phyloP scores from a whole-genome alignment of 805 yeast species.

The Ogataea pignaliae region DNA sequence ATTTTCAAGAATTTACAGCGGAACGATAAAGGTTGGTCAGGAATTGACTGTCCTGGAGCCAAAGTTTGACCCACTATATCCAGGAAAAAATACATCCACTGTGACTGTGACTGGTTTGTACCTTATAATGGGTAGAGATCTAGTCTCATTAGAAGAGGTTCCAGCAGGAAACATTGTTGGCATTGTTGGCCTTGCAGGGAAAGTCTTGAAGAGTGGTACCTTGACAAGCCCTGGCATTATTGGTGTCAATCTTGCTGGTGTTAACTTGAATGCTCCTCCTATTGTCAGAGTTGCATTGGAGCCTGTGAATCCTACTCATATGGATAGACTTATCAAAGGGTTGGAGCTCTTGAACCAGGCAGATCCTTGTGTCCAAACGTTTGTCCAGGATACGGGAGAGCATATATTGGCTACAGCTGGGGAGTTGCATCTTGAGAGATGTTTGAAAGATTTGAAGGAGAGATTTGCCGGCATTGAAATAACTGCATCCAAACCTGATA shows the following conservation, averaged over 20 bases:
- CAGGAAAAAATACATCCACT: slow-evolving; percentile 49
- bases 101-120: slow-evolving; percentile 67
- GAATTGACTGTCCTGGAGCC: slow-evolving; percentile 78
- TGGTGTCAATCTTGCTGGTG: slow-evolving; percentile 75
- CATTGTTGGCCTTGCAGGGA: slow-evolving; percentile 83
- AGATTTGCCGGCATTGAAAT: slow-evolving; percentile 91
- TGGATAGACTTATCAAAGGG: slow-evolving; percentile 73
- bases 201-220: slow-evolving; percentile 83
- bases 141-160: slow-evolving; percentile 69
- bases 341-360: slow-evolving; percentile 75
- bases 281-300: slow-evolving; percentile 95
- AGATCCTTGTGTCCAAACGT: slow-evolving; percentile 91
- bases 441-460: slow-evolving; percentile 83
- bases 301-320: slow-evolving; percentile 80
- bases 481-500: slow-evolving; percentile 83
- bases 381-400: slow-evolving; percentile 86
- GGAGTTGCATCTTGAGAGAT: slow-evolving; percentile 91
- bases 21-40: slow-evolving; percentile 73
- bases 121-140: slow-evolving; percentile 88
- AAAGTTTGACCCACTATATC: slow-evolving; percentile 66
- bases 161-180: slow-evolving; percentile 97
- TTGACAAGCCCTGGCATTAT: slow-evolving; percentile 50
- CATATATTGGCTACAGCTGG: slow-evolving; percentile 94
- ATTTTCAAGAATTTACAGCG: slow-evolving; percentile 85
- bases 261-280: slow-evolving; percentile 76